These are phyloP conservation scores for Ascochyta fabae DNA, from an alignment of 2,329 filamentous ascomycete species.

Conservation along the genomic window DNA sequence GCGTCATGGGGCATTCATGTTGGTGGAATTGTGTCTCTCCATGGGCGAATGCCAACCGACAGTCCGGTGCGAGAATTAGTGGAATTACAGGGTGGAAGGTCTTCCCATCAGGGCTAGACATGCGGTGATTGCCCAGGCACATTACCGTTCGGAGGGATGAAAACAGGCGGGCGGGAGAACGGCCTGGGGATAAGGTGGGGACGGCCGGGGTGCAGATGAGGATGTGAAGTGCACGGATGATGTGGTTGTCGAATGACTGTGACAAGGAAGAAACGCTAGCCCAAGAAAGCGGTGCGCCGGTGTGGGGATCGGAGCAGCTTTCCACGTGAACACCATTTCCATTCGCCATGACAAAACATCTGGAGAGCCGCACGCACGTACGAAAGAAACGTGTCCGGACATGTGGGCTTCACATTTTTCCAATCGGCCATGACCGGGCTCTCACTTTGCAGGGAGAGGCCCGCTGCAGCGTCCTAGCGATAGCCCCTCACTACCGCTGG, in stretches of 20 bases:
- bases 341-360: constrained; percentile 10
- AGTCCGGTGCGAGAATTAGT: constrained; percentile 5
- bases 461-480: too few species aligned
- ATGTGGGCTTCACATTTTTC: not conserved
- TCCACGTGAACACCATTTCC: constrained; percentile 4
- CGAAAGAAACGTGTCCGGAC: not conserved
- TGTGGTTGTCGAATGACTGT: constrained; percentile 7
- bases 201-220: constrained; percentile 4
- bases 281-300: not conserved
- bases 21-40: constrained; percentile 25
- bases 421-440: not conserved
- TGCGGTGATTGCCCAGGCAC: constrained; percentile 13
- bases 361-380: not conserved
- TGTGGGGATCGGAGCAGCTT: constrained; percentile 9
- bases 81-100: constrained; percentile 16
- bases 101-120: constrained; percentile 9
- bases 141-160: constrained; percentile 6
- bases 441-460: too few species aligned
- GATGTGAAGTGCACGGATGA: constrained; percentile 1
- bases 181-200: constrained; percentile 13
- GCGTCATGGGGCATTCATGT: constrained; percentile 15
- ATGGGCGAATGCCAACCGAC: constrained; percentile 16
- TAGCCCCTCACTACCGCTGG: too few species aligned
- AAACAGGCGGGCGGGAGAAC: constrained; percentile 14
- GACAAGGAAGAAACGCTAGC: not conserved